Evolutionary conservation across 2,329 filamentous ascomycete species (phyloP).

Genomic region (Trichoderma sp.): DNA sequence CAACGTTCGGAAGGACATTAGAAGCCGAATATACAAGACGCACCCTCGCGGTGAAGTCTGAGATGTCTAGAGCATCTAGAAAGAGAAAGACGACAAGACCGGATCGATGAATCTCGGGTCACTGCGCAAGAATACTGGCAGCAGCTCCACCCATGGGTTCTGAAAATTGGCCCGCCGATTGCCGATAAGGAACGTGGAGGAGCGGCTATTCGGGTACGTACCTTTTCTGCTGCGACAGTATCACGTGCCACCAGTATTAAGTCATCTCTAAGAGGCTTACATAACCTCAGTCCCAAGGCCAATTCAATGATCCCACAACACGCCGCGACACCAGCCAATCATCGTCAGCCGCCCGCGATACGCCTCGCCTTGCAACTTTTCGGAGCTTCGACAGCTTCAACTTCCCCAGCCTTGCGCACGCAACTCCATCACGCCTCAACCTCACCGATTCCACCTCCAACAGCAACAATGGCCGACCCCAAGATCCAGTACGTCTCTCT

Average conservation of each 20-base stretch:
- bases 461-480: conserved; percentile 60
- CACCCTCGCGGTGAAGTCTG: conserved; percentile 39
- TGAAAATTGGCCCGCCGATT: conserved; percentile 28
- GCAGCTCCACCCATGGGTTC: conserved; percentile 16
- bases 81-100: neutral
- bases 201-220: conserved; percentile 24
- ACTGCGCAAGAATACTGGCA: conserved; percentile 3
- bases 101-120: conserved; percentile 1
- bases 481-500: conserved; percentile 67
- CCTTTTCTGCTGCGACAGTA: conserved; percentile 25
- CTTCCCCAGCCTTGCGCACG: conserved; percentile 41
- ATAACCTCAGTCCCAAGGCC: neutral
- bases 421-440: conserved; percentile 28
- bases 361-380: conserved; percentile 36
- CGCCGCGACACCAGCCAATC: conserved; percentile 36
- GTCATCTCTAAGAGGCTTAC: conserved; percentile 1
- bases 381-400: conserved; percentile 36
- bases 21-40: conserved; percentile 42
- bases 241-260: conserved; percentile 7
- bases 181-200: conserved; percentile 28
- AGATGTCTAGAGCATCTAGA: conserved; percentile 40
- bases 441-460: conserved; percentile 28
- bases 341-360: conserved; percentile 28
- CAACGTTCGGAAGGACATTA: conserved; percentile 62
- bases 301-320: conserved; percentile 5